Base-by-base conservation (phyloP, 768 basidiomycete genomes). In the Trametes villosa region DNA sequence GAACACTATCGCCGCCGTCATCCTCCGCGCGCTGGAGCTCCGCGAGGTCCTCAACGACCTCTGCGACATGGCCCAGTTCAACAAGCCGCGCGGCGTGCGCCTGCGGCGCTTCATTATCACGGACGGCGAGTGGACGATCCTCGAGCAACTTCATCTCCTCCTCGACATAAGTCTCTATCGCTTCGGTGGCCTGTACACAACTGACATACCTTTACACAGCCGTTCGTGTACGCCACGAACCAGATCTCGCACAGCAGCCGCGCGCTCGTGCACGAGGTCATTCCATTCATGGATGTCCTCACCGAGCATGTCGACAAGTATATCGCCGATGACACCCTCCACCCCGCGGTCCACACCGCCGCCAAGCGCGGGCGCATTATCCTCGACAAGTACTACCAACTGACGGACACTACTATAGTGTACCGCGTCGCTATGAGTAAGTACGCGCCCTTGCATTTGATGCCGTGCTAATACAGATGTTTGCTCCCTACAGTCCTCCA, bases 381-480 rank as follows among this genome's bases (percentile, higher is more conserved):
- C 40, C 42, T 75, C 18, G 70, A 72, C 60, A 74, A 72, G 59
- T 75, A 74, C 56, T 75, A 73, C 57, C 29, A 55, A 0, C 44
- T 44, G 0, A 74, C 70, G 0, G 72, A 73, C 58, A 60, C 70
- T 1, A 68, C 69, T 0, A 44, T 62, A 12, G 63, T 71, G 2
- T 71, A 70, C 33, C 64, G 71, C 3, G 54, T 72, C 13, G 68
- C 71, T 0, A 72, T 74, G 71, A 64, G 72, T 74, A 13, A 34
- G 33, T 6, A 62, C 68, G 22, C 13, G 47, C 22, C 57, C 13
- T 45, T 46, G n/a, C n/a, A 34, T 51, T 15, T 41, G 17, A 22
- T 47, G 20, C 11, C 30, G 24, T 31, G 24, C 33, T 47, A 11
- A 26, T 18, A 45, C 42, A 13, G 7, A 7, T 13, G 13, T 1